phyloP scores from a whole-genome alignment of 306 rosid species.

The Neltuma alba region DNA sequence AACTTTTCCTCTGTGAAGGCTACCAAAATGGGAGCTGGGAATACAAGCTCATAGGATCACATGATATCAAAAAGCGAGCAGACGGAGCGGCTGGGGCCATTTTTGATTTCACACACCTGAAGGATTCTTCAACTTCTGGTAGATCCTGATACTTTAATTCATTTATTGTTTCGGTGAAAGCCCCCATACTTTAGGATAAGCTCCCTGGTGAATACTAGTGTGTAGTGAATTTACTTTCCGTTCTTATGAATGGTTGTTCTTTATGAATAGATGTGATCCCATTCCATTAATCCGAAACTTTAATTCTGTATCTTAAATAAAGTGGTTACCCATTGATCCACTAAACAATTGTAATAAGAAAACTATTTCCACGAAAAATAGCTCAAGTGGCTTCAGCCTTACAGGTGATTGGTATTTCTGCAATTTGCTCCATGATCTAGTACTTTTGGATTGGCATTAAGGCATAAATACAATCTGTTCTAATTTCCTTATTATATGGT shows the following conservation, averaged over 20 bases:
- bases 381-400: slow-evolving; percentile 18
- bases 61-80: slow-evolving; percentile 71
- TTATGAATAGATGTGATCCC: slow-evolving; percentile 9
- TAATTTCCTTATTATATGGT: slow-evolving; percentile 47
- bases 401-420: slow-evolving; percentile 17
- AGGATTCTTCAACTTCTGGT: slow-evolving; percentile 71
- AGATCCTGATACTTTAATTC: slow-evolving; percentile 31
- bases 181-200: slow-evolving; percentile 9
- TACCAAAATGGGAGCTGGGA: slow-evolving; percentile 87
- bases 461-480: slow-evolving; percentile 22
- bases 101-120: slow-evolving; percentile 71
- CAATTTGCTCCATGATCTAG: slow-evolving; percentile 13
- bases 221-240: slow-evolving; percentile 7
- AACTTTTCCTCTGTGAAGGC: slow-evolving; percentile 73
- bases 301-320: slow-evolving; percentile 10
- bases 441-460: slow-evolving; percentile 14
- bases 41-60: slow-evolving; percentile 81
- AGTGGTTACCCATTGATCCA: slow-evolving; percentile 9
- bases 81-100: slow-evolving; percentile 91
- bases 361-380: slow-evolving; percentile 21
- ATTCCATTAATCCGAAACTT: slow-evolving; percentile 6
- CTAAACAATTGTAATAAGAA: not conserved
- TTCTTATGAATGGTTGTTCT: not conserved
- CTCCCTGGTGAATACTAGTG: not conserved
- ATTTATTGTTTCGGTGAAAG: no score